These are phyloP conservation scores for Aspergillus coremiiformis DNA, from an alignment of 495 filamentous ascomycete species.

Conservation along the genomic window DNA sequence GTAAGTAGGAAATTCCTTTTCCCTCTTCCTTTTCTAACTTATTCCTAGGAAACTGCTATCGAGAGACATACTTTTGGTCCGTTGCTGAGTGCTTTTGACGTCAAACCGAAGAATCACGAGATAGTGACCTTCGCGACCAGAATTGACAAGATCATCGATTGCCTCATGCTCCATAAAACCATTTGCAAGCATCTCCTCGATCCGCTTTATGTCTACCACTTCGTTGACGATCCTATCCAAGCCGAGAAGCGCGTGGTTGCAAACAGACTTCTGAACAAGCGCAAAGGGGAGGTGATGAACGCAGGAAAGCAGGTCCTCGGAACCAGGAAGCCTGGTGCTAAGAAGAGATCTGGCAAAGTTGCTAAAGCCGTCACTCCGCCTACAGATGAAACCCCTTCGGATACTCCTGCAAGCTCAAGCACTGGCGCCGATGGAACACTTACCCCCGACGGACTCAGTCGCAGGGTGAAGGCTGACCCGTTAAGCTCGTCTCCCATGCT, in stretches of 20 bases:
- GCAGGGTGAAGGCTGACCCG: not conserved
- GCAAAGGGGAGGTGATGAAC: constrained; percentile 17
- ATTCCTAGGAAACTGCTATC: constrained; percentile 4
- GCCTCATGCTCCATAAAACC: constrained; percentile 21
- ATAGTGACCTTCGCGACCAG: constrained; percentile 4
- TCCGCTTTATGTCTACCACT: constrained; percentile 16
- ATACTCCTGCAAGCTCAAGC: not conserved
- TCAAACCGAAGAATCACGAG: not conserved
- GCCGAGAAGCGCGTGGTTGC: constrained; percentile 16
- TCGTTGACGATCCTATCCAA: constrained; percentile 30
- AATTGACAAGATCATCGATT: constrained; percentile 5
- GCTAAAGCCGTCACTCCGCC: not conserved
- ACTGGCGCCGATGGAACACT: not conserved
- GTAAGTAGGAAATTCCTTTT: constrained; percentile 6
- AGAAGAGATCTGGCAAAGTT: not conserved
- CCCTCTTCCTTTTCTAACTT: not conserved
- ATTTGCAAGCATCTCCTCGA: constrained; percentile 37
- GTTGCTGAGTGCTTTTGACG: constrained; percentile 1
- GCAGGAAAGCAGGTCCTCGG: constrained; percentile 11
- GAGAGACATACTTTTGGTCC: constrained; percentile 6
- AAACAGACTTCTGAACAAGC: constrained; percentile 21
- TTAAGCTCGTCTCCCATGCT: not conserved
- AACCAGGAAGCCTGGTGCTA: not conserved
- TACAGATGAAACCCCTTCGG: not conserved
- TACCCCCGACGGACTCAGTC: not conserved